Base-by-base conservation (phyloP, 345 rosid species). In the Euphorbia lathyris region DNA sequence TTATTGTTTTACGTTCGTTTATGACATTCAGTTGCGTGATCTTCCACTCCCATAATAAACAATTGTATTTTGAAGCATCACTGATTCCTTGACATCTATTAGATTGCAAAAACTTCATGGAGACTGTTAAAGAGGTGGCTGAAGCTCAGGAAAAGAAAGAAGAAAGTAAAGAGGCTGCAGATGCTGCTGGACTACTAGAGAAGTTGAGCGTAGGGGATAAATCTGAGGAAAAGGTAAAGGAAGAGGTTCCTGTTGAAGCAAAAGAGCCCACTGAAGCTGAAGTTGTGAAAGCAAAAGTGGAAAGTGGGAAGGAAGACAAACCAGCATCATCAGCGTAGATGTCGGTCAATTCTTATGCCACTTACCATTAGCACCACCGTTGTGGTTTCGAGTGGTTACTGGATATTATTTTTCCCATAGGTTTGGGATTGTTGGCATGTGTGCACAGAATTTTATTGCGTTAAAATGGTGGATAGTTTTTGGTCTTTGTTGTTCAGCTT, bases 101-200 rank as follows among this genome's bases (percentile, higher is more conserved):
- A 94, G 99, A 92, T 77, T 88, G 97, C 84, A 95, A 88, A 78
- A 79, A 77, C 23, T 93, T 93, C 75, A 93, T 85, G 97, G 87
- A 91, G 67, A 86, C 22, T 57, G 69, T 91, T 72, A 83, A 80
- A 74, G 96, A 92, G 77, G 88, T 90, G 67, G 90, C 89, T 11
- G 93, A 90, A 69, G 80, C 85, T 17, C 93, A 85, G 74, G 77
- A 74, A 55, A 56, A 56, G 20, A 85, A 80, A 67, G 90, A 85
- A 69, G 97, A 89, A 77, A 83, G 80, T 72, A 72, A 83, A 73
- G 94, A 86, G 45, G 92, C 96, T 2, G 59, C 82, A 63, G 88
- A 84, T 16, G 74, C 94, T n/a, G 94, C 90, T 40, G 88, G 82
- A 38, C 87, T 79, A 65, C 85, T 92, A 5, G 88, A 88, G 83